These are phyloP conservation scores for Talaromyces sp. DNA, from an alignment of 2,329 filamentous ascomycete genomes.

Conservation along the genomic window DNA sequence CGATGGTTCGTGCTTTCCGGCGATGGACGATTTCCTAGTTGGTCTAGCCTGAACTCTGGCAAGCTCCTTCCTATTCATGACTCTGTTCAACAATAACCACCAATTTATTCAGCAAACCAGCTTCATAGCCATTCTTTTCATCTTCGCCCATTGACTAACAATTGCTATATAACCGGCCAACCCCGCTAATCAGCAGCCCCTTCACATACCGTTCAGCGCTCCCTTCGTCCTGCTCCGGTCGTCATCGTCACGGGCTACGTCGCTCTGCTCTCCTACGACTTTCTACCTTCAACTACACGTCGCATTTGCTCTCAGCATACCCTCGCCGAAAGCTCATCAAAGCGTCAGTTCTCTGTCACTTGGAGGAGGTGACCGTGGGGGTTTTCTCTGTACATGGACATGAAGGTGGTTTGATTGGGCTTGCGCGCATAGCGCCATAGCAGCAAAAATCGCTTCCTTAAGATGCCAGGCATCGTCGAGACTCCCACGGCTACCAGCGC, in stretches of 20 bases:
- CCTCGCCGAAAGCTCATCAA: not conserved
- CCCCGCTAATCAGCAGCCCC: not conserved
- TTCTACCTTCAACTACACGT: not conserved
- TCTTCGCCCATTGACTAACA: not conserved
- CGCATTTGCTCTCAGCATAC: slow-evolving; percentile 1
- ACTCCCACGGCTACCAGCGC: slow-evolving; percentile 25
- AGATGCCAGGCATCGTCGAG: slow-evolving; percentile 44
- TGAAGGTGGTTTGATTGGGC: slow-evolving; percentile 37
- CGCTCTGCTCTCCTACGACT: not conserved
- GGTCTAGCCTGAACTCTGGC: not conserved
- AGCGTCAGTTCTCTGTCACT: slow-evolving; percentile 18
- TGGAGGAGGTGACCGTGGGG: slow-evolving; percentile 13
- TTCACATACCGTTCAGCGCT: not conserved
- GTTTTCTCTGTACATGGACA: slow-evolving; percentile 28
- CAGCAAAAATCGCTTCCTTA: slow-evolving; percentile 35
- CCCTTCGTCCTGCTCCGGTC: not conserved
- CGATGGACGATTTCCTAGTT: slow-evolving; percentile 7
- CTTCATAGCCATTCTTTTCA: not conserved
- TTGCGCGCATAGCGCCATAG: slow-evolving; percentile 40
- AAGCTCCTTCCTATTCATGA: slow-evolving; percentile 4
- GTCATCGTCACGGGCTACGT: not conserved
- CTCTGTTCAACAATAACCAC: not conserved
- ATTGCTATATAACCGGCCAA: not conserved
- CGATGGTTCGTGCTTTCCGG: slow-evolving; percentile 9
- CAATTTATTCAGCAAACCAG: not conserved